phyloP scores from a whole-genome alignment of 768 basidiomycete genomes.

The Trametes punicea region DNA sequence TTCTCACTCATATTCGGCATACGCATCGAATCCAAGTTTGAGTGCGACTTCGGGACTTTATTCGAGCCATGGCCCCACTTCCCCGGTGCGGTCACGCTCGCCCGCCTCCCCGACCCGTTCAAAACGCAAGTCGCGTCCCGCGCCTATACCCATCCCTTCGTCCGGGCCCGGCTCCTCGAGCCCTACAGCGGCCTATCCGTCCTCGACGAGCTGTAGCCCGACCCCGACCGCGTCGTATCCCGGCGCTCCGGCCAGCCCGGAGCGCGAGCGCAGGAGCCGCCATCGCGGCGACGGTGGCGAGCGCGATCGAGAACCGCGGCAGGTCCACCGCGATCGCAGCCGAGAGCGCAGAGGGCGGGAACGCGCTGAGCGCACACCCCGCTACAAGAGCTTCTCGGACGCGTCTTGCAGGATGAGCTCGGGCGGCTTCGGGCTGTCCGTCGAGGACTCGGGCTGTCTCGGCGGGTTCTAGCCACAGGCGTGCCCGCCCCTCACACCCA shows the following conservation, averaged over 20 bases:
- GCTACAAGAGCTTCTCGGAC: constrained; percentile 1
- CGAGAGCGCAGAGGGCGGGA: constrained; percentile 4
- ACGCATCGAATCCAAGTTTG: background rate
- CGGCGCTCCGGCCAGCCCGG: constrained; percentile 17
- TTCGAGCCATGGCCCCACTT: background rate
- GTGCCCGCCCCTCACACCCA: too few species aligned
- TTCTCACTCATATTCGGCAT: background rate
- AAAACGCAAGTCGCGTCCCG: constrained; percentile 16
- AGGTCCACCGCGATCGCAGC: constrained; percentile 1
- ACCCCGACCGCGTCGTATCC: background rate
- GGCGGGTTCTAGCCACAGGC: constrained; percentile 7
- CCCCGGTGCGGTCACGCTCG: constrained; percentile 15
- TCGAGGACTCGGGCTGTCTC: constrained; percentile 15
- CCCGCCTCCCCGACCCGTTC: constrained; percentile 12
- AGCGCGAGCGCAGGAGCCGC: constrained; percentile 19
- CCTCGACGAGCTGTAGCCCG: background rate
- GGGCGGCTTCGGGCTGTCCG: background rate
- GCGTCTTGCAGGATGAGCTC: constrained; percentile 1
- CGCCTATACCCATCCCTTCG: constrained; percentile 11
- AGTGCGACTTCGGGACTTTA: background rate
- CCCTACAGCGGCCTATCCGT: background rate
- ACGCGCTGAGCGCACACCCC: constrained; percentile 5
- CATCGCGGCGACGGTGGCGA: background rate
- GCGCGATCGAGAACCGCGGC: background rate
- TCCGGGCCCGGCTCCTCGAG: background rate